Conservation (phyloP, 192 early-diverging fungal genomes). For the Umbelopsis ramanniana region DNA sequence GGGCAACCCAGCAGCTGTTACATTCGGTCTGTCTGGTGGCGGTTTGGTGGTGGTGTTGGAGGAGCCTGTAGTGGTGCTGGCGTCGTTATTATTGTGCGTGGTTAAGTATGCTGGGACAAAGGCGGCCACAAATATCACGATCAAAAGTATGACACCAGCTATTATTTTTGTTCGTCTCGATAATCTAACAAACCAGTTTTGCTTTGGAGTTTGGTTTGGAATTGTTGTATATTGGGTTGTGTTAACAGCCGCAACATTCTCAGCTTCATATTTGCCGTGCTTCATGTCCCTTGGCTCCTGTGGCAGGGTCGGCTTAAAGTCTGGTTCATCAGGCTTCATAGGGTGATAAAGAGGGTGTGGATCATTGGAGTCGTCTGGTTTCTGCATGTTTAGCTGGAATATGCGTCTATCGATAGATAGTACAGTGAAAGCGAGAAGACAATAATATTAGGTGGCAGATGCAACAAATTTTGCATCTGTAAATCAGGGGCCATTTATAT, state of each 20-base stretch:
- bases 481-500: background rate
- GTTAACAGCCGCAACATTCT: too few relatives aligned
- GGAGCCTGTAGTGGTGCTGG: background rate
- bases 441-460: background rate
- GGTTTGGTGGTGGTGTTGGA: background rate
- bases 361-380: background rate
- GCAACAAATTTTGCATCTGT: too few relatives aligned
- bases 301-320: background rate
- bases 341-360: background rate
- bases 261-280: background rate
- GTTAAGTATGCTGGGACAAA: constrained; percentile 10
- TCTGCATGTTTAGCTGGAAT: background rate
- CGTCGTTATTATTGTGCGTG: background rate
- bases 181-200: background rate
- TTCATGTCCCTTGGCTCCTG: background rate
- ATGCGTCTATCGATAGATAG: background rate
- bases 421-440: background rate
- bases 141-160: background rate
- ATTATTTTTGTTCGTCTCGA: constrained; percentile 6
- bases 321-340: background rate
- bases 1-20: background rate
- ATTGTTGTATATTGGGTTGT: too few relatives aligned
- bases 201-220: background rate
- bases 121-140: background rate
- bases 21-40: background rate